These are phyloP conservation scores for Chlorella sp. DNA, from an alignment of 139 green algal species.

Conservation along the genomic window DNA sequence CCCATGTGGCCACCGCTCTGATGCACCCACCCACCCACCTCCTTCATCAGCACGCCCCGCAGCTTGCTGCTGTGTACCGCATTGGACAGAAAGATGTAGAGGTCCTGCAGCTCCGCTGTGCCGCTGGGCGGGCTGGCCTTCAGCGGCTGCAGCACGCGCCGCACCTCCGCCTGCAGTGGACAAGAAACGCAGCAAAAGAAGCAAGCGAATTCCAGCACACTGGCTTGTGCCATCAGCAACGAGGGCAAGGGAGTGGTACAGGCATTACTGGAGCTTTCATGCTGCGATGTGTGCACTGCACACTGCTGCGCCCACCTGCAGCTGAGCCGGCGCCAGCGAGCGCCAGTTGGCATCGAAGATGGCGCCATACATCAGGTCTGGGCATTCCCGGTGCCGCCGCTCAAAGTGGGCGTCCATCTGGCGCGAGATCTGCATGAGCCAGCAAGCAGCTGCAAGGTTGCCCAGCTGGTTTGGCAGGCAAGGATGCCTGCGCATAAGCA, in stretches of 20 bases:
- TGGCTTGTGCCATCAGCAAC: no score
- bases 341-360: neutral
- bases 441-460: no score
- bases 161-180: neutral
- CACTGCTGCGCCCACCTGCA: neutral
- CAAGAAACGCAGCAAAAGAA: no score
- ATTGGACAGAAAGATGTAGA: neutral
- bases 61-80: neutral
- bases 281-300: neutral
- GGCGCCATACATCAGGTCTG: neutral
- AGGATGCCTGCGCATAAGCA: no score
- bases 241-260: no score
- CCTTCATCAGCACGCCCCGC: neutral
- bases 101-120: neutral
- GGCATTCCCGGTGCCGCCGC: neutral
- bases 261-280: neutral
- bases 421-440: neutral
- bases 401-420: neutral
- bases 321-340: neutral
- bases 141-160: slow-evolving; percentile 1
- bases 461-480: no score
- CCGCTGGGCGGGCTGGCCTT: neutral
- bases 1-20: no score
- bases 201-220: no score
- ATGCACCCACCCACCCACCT: neutral